phyloP scores from a whole-genome alignment of 768 basidiomycete genomes.

The Gautieria morchelliformis region DNA sequence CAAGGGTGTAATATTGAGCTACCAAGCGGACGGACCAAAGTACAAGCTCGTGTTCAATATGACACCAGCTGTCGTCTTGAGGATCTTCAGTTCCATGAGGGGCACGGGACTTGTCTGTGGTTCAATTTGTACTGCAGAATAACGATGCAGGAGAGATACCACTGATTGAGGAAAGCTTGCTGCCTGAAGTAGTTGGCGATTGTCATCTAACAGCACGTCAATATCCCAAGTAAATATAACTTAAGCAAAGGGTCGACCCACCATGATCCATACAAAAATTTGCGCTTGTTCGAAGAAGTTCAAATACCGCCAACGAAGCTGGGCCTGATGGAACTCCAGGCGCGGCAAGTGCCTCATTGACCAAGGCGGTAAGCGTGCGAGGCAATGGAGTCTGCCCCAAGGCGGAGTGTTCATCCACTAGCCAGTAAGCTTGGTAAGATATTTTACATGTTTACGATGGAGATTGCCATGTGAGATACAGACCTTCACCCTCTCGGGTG shows the following conservation, averaged over 20 bases:
- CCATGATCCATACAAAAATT: conserved; percentile 83
- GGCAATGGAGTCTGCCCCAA: conserved; percentile 60
- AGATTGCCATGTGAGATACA: conserved; percentile 9
- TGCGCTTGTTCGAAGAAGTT: conserved; percentile 69
- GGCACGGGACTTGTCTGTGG: conserved; percentile 36
- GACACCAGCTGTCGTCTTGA: conserved; percentile 71
- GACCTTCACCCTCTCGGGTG: conserved; percentile 43
- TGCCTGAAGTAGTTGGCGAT: conserved; percentile 61
- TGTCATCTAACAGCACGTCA: conserved; percentile 45
- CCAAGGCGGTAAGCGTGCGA: conserved; percentile 50
- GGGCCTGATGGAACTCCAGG: conserved; percentile 33
- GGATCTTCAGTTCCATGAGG: conserved; percentile 55
- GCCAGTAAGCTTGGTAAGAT: neutral
- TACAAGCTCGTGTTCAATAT: conserved; percentile 70
- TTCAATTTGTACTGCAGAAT: conserved; percentile 27
- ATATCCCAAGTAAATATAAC: neutral
- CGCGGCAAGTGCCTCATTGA: conserved; percentile 45
- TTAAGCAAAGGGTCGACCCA: conserved; percentile 20
- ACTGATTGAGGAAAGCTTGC: conserved; percentile 60
- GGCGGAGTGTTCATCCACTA: conserved; percentile 63
- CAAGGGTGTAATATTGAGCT: conserved; percentile 1
- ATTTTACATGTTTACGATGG: neutral
- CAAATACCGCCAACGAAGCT: conserved; percentile 46
- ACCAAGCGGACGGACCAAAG: conserved; percentile 46
- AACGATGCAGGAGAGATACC: conserved; percentile 59